phyloP scores from a whole-genome alignment of 2,329 filamentous ascomycete genomes.

The Xylariaceae sp. region DNA sequence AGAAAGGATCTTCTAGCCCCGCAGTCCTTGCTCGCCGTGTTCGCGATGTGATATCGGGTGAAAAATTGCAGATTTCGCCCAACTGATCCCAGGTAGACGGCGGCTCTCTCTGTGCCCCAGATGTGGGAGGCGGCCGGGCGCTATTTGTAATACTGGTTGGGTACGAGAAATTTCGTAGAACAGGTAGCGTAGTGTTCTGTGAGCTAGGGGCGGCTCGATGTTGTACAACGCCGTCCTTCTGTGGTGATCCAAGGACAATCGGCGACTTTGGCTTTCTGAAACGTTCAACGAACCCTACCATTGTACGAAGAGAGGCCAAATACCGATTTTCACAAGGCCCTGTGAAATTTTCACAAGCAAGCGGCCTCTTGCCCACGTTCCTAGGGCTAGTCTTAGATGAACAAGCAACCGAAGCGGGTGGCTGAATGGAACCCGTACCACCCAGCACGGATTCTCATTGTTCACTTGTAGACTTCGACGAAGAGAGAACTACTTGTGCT shows the following conservation, averaged over 20 bases:
- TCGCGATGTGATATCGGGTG: constrained; percentile 31
- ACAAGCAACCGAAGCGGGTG: not conserved
- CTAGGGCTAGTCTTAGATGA: not conserved
- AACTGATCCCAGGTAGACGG: constrained; percentile 40
- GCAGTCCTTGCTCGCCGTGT: constrained; percentile 27
- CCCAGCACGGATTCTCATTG: not conserved
- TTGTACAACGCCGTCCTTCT: constrained; percentile 23
- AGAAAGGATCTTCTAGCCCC: constrained; percentile 39
- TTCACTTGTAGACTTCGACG: not conserved
- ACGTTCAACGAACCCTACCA: constrained; percentile 40
- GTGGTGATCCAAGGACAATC: constrained; percentile 30
- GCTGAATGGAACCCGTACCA: not conserved
- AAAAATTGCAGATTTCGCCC: constrained; percentile 41
- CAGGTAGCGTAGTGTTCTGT: constrained; percentile 27
- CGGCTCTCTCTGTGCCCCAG: constrained; percentile 1
- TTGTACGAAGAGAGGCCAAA: constrained; percentile 28
- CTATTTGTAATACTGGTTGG: constrained; percentile 34
- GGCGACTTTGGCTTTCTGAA: constrained; percentile 39
- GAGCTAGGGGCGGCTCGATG: constrained; percentile 23
- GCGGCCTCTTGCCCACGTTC: not conserved
- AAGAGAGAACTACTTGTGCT: not conserved
- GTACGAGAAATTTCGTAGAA: constrained; percentile 43
- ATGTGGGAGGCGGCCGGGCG: constrained; percentile 10
- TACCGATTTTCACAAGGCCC: not conserved
- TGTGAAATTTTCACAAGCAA: not conserved